Percentiles rank a stretch among this genome's conserved stretches.
These are phyloP conservation scores for Krasilnikovozyma curviuscula DNA, from an alignment of 768 basidiomycete species.

Conservation along the genomic window DNA sequence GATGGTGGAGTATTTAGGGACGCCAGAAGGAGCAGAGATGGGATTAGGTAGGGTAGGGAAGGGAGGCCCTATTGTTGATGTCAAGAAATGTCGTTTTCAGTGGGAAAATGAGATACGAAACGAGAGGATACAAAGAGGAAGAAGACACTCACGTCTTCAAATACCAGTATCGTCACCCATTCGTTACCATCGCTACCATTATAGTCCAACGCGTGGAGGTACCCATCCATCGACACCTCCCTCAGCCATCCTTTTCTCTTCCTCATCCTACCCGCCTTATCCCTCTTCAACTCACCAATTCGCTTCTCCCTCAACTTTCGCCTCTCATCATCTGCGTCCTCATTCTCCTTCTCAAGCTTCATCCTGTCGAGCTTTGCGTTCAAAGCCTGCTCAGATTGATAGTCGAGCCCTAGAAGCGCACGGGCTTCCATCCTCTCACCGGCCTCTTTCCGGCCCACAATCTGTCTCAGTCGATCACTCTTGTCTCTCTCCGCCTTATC, in stretches of 20 bases:
- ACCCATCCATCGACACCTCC: constrained; percentile 8
- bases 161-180: constrained; percentile 7
- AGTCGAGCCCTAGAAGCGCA: too few species aligned
- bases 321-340: not conserved
- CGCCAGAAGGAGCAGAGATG: constrained; percentile 4
- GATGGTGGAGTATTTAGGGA: constrained; percentile 1
- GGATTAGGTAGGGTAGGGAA: too few species aligned
- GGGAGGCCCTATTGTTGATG: not conserved
- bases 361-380: not conserved
- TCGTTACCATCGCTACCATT: not conserved
- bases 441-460: constrained; percentile 9
- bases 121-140: not conserved
- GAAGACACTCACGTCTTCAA: constrained; percentile 1
- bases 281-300: not conserved
- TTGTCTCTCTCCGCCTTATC: constrained; percentile 7
- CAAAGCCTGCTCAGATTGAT: not conserved
- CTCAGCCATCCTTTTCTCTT: constrained; percentile 4
- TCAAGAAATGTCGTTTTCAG: not conserved
- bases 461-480: constrained; percentile 3
- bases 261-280: not conserved
- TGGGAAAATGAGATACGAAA: not conserved
- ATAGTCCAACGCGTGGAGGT: constrained; percentile 6
- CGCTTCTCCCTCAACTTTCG: not conserved
- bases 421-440: too few species aligned
- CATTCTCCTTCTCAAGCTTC: not conserved